phyloP scores from a whole-genome alignment of 2,329 filamentous ascomycete genomes.

The Botrytis fragariae region DNA sequence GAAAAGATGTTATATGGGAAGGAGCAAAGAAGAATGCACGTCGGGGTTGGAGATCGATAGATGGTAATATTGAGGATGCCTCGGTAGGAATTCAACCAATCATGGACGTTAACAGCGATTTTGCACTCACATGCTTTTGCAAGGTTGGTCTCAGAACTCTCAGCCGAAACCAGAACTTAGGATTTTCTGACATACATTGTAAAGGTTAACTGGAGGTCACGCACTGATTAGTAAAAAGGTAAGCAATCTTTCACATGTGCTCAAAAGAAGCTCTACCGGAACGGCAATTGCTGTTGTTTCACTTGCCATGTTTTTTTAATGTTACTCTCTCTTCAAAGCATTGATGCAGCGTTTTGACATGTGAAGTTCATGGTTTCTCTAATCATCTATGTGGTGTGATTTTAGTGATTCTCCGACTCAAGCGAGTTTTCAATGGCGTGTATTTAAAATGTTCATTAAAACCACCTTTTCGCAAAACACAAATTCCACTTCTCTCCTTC shows the following conservation, averaged over 20 bases:
- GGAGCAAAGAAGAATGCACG: background rate
- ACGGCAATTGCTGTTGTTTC: background rate
- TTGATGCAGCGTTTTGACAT: conserved; percentile 1
- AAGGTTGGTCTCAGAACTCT: conserved; percentile 3
- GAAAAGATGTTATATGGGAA: background rate
- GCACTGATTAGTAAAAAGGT: background rate
- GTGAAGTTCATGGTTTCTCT: background rate
- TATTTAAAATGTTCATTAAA: background rate
- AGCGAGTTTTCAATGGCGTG: background rate
- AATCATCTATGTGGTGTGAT: background rate
- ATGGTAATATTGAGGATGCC: conserved; percentile 9
- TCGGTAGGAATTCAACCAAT: conserved; percentile 20
- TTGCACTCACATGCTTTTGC: conserved; percentile 17
- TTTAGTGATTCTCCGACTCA: background rate
- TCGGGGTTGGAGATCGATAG: background rate
- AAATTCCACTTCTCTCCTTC: background rate
- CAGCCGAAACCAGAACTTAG: conserved; percentile 13
- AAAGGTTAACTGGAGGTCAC: background rate
- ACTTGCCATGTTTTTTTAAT: background rate
- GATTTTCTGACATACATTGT: background rate
- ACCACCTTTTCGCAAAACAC: background rate
- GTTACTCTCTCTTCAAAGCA: background rate
- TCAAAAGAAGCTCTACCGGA: background rate
- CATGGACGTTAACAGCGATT: conserved; percentile 11
- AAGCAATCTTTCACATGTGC: background rate